Evolutionary conservation across 176 grass and related monocot genomes (phyloP).

Genomic region (Triticum urartu): DNA sequence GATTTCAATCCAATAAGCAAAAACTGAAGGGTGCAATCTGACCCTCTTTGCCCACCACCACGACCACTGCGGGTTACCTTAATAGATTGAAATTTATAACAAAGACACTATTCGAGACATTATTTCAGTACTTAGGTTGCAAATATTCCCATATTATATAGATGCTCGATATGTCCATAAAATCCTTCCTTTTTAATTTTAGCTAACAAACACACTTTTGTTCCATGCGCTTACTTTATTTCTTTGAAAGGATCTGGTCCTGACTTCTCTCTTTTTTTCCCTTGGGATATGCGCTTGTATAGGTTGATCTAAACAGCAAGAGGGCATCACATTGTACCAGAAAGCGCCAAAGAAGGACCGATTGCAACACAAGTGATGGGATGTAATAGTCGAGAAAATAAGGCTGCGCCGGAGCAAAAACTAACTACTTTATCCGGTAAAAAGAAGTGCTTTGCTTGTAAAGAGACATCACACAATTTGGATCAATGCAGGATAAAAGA

Average conservation of each 20-base stretch:
- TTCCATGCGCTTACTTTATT: neutral
- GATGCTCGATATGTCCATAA: neutral
- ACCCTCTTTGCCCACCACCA: neutral
- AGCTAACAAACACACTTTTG: neutral
- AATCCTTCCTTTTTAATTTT: neutral
- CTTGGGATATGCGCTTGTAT: neutral
- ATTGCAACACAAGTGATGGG: slow-evolving; percentile 10
- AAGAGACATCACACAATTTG: slow-evolving; percentile 31
- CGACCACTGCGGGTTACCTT: neutral
- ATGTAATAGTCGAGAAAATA: neutral
- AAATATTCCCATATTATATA: neutral
- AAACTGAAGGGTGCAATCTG: neutral
- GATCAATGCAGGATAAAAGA: slow-evolving; percentile 32
- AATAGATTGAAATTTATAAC: neutral
- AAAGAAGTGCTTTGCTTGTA: slow-evolving; percentile 39
- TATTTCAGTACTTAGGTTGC: neutral
- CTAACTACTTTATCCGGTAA: neutral
- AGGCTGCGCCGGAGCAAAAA: neutral
- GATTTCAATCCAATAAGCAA: neutral
- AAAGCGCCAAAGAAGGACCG: neutral
- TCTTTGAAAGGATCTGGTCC: neutral
- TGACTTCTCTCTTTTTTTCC: neutral
- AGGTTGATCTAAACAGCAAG: slow-evolving; percentile 6
- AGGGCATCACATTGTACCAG: neutral
- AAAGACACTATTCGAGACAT: neutral